These are phyloP conservation scores for Primulina huaijiensis DNA, from an alignment of 257 asterid species.

Conservation along the genomic window DNA sequence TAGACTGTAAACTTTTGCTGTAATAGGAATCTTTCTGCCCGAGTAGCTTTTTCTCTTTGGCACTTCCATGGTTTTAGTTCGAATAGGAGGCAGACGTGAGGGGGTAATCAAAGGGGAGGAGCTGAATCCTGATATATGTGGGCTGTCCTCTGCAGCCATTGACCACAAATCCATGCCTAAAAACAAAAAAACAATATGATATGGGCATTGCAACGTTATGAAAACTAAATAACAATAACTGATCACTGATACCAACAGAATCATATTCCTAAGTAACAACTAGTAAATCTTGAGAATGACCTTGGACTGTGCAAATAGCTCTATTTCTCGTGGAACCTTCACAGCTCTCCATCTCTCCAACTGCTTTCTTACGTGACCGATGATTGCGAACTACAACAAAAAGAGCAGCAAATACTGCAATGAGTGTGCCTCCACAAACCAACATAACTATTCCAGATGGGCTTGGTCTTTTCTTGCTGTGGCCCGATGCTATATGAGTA, in stretches of 20 bases:
- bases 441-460: conserved; percentile 37
- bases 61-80: conserved; percentile 44
- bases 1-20: conserved; percentile 54
- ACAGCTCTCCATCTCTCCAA: conserved; percentile 30
- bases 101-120: conserved; percentile 57
- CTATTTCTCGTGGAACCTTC: conserved; percentile 43
- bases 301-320: conserved; percentile 43
- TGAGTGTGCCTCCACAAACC: conserved; percentile 48
- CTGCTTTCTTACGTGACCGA: conserved; percentile 26
- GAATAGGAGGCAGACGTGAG: conserved; percentile 66
- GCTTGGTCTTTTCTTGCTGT: conserved; percentile 38
- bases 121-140: conserved; percentile 42
- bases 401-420: conserved; percentile 51
- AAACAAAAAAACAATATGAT: not conserved
- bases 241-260: not conserved
- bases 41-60: conserved; percentile 55
- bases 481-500: conserved; percentile 29
- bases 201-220: not conserved
- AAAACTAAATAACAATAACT: conserved; percentile 4
- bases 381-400: conserved; percentile 28
- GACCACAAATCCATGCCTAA: conserved; percentile 37
- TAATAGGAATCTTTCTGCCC: conserved; percentile 39
- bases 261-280: not conserved
- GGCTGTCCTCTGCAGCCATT: conserved; percentile 43
- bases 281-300: conserved; percentile 27